Evolutionary conservation across 768 basidiomycete species (phyloP), one percentile per base, ranked within the genome.

Genomic region (Mrakia frigida): DNA sequence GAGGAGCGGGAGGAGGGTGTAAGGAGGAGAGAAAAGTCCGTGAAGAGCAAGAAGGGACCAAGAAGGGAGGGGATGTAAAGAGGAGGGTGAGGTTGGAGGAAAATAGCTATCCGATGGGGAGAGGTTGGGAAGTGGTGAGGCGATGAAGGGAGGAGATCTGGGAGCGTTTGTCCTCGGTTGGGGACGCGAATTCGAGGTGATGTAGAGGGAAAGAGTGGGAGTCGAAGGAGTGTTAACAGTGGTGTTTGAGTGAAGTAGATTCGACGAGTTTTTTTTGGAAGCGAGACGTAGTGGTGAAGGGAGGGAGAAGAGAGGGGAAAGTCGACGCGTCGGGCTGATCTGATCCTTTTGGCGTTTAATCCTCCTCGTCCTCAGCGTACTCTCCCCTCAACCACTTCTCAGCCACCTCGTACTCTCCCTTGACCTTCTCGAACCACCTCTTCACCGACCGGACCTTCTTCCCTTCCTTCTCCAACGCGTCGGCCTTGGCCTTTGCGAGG

Each of bases 311-410:
- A 28, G 31, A 69, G n/a, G 39, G 28, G 35, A 60, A 60, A 10
- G 63, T 21, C 23, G 28, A 37, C 43, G 37, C 23, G 21, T 41
- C 67, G 31, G n/a, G 9, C 9, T 21, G 21, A 1, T 25, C 11
- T 28, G 70, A 14, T 52, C 50, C 37, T 0, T 61, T 14, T 43
- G 10, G 35, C 65, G 21, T 46, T 43, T 76, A 37, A n/a, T 76
- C 75, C 56, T 70, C 50, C n/a, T 77, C 77, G n/a, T 77, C 77
- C 39, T 73, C 70, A 2, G 46, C 65, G 59, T 77, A 77, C 67
- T 77, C 77, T 31, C 59, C 43, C 59, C 71, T 73, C 41, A 77
- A 56, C 77, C 77, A 77, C 41, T 74, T 71, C 41, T 77, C 77
- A 13, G 77, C 77, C 18, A 74, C 61, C 18, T 31, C 68, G 73